Conservation (phyloP, 768 basidiomycete species). For the Cystoderma amianthinum region DNA sequence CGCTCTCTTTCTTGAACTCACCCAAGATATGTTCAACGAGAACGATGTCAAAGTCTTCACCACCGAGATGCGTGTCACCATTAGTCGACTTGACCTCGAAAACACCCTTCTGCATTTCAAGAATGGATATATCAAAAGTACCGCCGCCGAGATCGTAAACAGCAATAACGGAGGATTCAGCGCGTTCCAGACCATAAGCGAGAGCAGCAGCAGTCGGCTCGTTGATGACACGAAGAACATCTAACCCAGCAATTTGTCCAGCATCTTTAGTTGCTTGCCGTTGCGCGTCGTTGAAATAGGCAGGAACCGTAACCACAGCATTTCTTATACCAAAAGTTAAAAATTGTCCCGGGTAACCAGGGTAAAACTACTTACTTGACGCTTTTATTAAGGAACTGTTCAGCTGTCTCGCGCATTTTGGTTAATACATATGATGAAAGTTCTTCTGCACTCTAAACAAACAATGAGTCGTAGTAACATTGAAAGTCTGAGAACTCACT, state of each 20-base stretch:
- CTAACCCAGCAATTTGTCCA: slow-evolving; percentile 94
- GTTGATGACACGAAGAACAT: slow-evolving; percentile 97
- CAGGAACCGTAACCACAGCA: slow-evolving; percentile 92
- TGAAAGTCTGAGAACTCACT: slow-evolving; percentile 35
- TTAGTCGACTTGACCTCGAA: slow-evolving; percentile 99
- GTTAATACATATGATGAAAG: slow-evolving; percentile 80
- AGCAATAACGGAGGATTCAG: slow-evolving; percentile 82
- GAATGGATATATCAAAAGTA: slow-evolving; percentile 98
- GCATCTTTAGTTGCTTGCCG: slow-evolving; percentile 98
- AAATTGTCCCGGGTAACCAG: background rate
- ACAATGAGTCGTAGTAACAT: slow-evolving; percentile 4
- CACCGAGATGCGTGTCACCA: slow-evolving; percentile 96
- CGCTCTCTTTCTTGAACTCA: slow-evolving; percentile 93
- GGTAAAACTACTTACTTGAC: slow-evolving; percentile 69
- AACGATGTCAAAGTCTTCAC: slow-evolving; percentile 92
- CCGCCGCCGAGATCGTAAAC: slow-evolving; percentile 99
- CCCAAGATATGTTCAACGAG: slow-evolving; percentile 81
- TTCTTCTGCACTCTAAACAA: slow-evolving; percentile 70
- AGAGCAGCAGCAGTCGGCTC: slow-evolving; percentile 98
- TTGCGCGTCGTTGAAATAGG: slow-evolving; percentile 99
- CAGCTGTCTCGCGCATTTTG: slow-evolving; percentile 96
- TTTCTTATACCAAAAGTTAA: slow-evolving; percentile 37
- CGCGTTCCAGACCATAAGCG: slow-evolving; percentile 92
- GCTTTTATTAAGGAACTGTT: slow-evolving; percentile 87
- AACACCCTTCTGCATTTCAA: slow-evolving; percentile 99